Evolutionary conservation across 2,329 filamentous ascomycete genomes (phyloP), one percentile per base, ranked within the genome.

Genomic region (Ascochyta rabiei): DNA sequence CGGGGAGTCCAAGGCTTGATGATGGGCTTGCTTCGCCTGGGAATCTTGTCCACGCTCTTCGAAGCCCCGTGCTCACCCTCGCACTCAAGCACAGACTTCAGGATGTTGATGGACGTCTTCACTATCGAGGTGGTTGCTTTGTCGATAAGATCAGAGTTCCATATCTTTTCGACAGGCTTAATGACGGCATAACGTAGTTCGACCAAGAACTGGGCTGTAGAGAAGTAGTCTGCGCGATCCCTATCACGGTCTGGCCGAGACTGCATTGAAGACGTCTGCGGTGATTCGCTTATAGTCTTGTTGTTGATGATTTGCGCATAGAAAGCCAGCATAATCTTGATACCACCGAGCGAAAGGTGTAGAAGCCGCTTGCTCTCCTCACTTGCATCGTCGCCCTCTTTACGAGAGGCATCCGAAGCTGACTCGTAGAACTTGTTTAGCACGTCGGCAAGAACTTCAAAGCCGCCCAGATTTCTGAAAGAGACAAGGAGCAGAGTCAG

Each of bases 271-370:
- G 80, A 76, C 9, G 86, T 86, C 66, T 88, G 86, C 28, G 82
- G 78, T 1, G 93, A 88, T 31, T 98, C 93, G n/a, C 82, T 82
- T 47, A 98, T 85, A 60, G 88, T 85, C 75, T 95, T 96, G 9
- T 87, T 85, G 56, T 88, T 89, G 47, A 89, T 87, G 26, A 97
- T 81, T 56, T 91, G 82, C 2, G 85, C 80, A 71, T 95, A 97
- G 48, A 98, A 83, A 26, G 89, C 87, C 24, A 99, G 81, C 28
- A 98, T 91, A 63, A 93, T 91, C 72, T 90, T 92, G 62, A 96
- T 85, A 39, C 83, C 84, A 23, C 82, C 83, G 59, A 84, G 82
- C 16, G 82, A 82, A 43, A 84, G 77, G 39, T 76, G 74, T 31
- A 75, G 62, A 9, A 73, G 56, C 24, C 68, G 68, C 50, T 75